Evolutionary conservation across 306 rosid genomes (phyloP).

Genomic region (Myrica gale): DNA sequence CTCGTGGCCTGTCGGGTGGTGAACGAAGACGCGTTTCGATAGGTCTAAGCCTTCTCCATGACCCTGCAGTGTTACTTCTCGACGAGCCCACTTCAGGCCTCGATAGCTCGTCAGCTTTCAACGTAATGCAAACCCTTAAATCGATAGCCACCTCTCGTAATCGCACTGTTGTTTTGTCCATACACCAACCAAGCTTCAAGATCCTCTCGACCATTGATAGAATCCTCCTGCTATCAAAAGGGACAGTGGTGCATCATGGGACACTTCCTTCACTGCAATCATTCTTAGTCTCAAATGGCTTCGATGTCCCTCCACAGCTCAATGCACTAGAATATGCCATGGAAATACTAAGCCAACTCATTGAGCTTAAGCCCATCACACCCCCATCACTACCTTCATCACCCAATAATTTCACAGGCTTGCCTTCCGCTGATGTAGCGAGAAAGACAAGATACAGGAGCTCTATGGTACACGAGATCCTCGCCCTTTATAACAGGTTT

Average conservation of each 20-base stretch:
- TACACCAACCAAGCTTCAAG: constrained; percentile 88
- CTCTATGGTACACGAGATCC: constrained; percentile 65
- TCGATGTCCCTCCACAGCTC: constrained; percentile 83
- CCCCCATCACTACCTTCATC: constrained; percentile 35
- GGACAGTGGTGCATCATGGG: constrained; percentile 76
- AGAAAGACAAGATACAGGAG: constrained; percentile 52
- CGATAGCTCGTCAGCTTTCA: constrained; percentile 75
- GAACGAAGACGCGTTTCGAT: constrained; percentile 80
- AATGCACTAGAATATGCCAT: constrained; percentile 82
- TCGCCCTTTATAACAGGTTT: constrained; percentile 57
- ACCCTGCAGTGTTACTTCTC: constrained; percentile 69
- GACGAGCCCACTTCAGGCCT: constrained; percentile 99
- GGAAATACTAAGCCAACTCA: constrained; percentile 64
- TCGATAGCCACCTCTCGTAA: constrained; percentile 56
- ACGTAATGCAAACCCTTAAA: constrained; percentile 71
- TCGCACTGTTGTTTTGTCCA: constrained; percentile 73
- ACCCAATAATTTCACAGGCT: constrained; percentile 17
- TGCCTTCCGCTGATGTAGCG: constrained; percentile 11
- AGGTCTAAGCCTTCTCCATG: constrained; percentile 83
- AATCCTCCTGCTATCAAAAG: constrained; percentile 63
- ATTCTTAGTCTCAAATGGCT: constrained; percentile 54
- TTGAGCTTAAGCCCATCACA: constrained; percentile 25
- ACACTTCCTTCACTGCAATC: constrained; percentile 54
- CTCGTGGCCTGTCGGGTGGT: constrained; percentile 73
- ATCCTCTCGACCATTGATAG: constrained; percentile 69